phyloP scores from a whole-genome alignment of 176 grass and related monocot genomes.

The Juncus effusus region DNA sequence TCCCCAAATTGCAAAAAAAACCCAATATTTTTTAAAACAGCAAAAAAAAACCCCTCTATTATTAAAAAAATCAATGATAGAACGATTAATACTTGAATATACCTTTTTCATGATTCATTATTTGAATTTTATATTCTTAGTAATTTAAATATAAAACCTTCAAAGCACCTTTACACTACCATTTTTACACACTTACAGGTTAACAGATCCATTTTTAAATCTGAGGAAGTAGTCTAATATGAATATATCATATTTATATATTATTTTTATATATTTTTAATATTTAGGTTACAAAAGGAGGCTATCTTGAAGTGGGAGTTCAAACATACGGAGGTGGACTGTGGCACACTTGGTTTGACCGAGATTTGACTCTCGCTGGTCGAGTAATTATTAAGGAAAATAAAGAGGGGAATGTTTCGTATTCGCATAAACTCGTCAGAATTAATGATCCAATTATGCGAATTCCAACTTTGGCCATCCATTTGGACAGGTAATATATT shows the following conservation, averaged over 20 bases:
- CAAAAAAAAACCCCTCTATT: no score
- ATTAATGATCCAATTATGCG: slow-evolving; percentile 72
- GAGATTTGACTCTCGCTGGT: slow-evolving; percentile 84
- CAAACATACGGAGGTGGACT: slow-evolving; percentile 91
- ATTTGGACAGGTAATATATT: slow-evolving; percentile 63
- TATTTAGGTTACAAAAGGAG: slow-evolving; percentile 74
- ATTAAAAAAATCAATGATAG: no score
- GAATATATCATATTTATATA: not conserved
- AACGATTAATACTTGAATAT: no score
- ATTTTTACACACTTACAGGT: no score
- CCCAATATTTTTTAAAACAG: no score
- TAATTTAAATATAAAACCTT: no score
- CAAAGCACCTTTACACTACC: no score
- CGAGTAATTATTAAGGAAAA: slow-evolving; percentile 65
- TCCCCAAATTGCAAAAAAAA: no score
- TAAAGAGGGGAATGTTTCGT: slow-evolving; percentile 43
- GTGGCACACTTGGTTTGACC: slow-evolving; percentile 99
- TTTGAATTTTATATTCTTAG: no score
- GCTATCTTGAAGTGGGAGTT: slow-evolving; percentile 84
- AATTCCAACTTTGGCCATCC: slow-evolving; percentile 89
- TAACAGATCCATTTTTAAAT: not conserved
- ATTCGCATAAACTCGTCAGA: slow-evolving; percentile 70
- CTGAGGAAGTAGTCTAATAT: no score
- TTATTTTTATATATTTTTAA: not conserved
- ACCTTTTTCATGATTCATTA: no score